phyloP scores from a whole-genome alignment of 805 yeast genomes.

The Candida silvatica region DNA sequence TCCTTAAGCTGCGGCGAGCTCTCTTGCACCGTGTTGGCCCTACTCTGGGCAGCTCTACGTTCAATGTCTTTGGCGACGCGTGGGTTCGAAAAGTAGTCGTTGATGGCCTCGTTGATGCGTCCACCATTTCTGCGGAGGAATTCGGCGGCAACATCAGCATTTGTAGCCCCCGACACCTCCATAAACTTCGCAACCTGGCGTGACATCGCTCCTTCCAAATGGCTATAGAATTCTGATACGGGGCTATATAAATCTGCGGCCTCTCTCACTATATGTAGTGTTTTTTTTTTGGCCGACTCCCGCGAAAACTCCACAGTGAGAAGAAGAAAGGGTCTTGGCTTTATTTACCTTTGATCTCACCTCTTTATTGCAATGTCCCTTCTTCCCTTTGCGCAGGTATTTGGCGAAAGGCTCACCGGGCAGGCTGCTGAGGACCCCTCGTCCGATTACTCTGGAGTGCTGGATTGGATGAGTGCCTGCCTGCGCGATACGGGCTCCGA shows the following conservation, averaged over 20 bases:
- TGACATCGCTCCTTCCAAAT: too few relatives aligned
- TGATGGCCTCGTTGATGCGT: constrained; percentile 13
- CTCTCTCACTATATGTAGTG: too few relatives aligned
- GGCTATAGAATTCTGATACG: too few relatives aligned
- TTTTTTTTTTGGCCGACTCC: too few relatives aligned
- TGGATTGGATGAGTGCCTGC: constrained; percentile 17
- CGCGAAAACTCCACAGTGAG: too few relatives aligned
- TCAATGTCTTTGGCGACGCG: constrained; percentile 8
- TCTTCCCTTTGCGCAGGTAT: too few relatives aligned
- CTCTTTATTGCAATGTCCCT: too few relatives aligned
- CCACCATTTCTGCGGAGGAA: constrained; percentile 22
- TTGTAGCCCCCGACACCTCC: constrained; percentile 31
- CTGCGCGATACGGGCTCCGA: too few relatives aligned
- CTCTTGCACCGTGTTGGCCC: background rate
- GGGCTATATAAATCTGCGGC: too few relatives aligned
- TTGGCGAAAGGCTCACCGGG: too few relatives aligned
- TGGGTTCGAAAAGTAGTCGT: constrained; percentile 17
- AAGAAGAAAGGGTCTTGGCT: too few relatives aligned
- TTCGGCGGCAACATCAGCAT: constrained; percentile 27
- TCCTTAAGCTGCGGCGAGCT: constrained; percentile 15
- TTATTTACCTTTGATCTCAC: too few relatives aligned
- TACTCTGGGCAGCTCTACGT: constrained; percentile 2
- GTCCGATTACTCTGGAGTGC: constrained; percentile 12
- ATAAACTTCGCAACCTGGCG: constrained; percentile 27
- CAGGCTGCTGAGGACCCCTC: constrained; percentile 18